Evolutionary conservation across 192 early-diverging fungal genomes (phyloP), one percentile per base, ranked within the genome.

Genomic region (Rhizoclosmatium globosum): DNA sequence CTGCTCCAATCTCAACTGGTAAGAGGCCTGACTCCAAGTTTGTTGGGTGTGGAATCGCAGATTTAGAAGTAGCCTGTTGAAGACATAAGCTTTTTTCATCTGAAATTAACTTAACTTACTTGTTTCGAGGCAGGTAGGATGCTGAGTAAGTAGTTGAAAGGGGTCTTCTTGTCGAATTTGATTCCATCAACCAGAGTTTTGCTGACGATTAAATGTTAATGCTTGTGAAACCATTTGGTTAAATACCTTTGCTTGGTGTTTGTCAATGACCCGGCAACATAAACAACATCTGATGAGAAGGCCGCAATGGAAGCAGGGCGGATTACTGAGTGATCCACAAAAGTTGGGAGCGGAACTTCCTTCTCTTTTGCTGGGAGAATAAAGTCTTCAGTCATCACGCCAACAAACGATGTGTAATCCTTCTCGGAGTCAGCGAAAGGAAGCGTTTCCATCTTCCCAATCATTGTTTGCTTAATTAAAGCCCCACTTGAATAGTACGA

Each of bases 1-100:
- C n/a, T n/a, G n/a, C n/a, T n/a, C n/a, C n/a, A n/a, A n/a, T n/a
- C n/a, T n/a, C n/a, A n/a, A n/a, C n/a, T n/a, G n/a, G n/a, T n/a
- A n/a, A n/a, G n/a, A n/a, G n/a, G n/a, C n/a, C n/a, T n/a, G n/a
- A n/a, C n/a, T 15, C 3, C 21, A 46, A 39, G 3, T 45, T 4
- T 7, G 44, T 3, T 67, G 65, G 65, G 42, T 67, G 65, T 2
- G 65, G 65, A 67, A 67, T 67, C 4, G 65, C 39, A 4, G 65
- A 42, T 67, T 67, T 67, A 39, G 65, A 67, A 7, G 6, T 6
- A 46, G 44, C 11, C 61, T 64, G 61, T 9, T 6, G n/a, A n/a
- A n/a, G n/a, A n/a, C n/a, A n/a, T n/a, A n/a, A n/a, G n/a, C n/a
- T n/a, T n/a, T n/a, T n/a, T n/a, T n/a, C n/a, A n/a, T n/a, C n/a